Percentiles rank a stretch among this genome's conserved stretches.
These are phyloP conservation scores for Miscanthus lutarioriparius DNA, from an alignment of 176 grass and related monocot species.

Conservation along the genomic window DNA sequence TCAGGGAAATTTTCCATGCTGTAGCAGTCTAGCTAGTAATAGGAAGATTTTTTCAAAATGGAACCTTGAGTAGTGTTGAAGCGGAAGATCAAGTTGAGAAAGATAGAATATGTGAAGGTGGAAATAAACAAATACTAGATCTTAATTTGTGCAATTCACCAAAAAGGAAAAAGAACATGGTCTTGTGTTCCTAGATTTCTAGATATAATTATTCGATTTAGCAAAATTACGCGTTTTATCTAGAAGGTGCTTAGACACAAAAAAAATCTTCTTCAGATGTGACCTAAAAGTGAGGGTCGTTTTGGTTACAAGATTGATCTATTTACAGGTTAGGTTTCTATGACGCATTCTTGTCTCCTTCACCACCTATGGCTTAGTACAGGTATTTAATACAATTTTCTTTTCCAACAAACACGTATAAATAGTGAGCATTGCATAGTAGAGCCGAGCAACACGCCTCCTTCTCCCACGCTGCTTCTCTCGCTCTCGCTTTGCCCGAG, in stretches of 20 bases:
- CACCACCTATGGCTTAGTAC: background rate
- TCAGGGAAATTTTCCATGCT: background rate
- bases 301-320: background rate
- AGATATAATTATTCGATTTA: background rate
- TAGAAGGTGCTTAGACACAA: background rate
- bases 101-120: background rate
- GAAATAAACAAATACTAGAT: background rate
- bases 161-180: background rate
- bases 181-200: background rate
- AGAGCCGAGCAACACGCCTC: background rate
- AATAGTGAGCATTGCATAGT: constrained; percentile 5
- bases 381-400: background rate
- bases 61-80: background rate
- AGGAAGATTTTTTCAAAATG: background rate
- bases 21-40: background rate
- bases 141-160: background rate
- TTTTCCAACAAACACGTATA: constrained; percentile 29
- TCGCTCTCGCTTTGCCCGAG: background rate
- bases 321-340: too few species aligned
- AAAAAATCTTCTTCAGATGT: background rate
- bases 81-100: background rate
- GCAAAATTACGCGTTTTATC: background rate
- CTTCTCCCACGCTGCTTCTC: background rate
- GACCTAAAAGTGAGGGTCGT: background rate
- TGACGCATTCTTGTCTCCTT: too few species aligned